A percentile compares a stretch with the other conserved stretches of the same genome.
phyloP scores from a whole-genome alignment of 169 alveolate species.

The Pseudocohnilembus persalinus region DNA sequence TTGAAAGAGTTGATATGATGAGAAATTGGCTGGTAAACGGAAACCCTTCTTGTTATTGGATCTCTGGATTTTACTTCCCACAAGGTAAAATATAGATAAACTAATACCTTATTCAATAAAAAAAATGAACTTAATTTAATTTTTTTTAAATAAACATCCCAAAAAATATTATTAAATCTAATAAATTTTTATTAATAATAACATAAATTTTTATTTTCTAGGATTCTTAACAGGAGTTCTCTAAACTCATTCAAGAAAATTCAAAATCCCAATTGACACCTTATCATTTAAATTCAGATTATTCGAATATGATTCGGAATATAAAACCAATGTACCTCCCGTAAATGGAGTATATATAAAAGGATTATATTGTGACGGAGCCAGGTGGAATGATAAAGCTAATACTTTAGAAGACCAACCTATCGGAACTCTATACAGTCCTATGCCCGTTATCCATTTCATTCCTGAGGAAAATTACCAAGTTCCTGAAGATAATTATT shows the following conservation, averaged over 20 bases:
- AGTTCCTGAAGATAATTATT: constrained; percentile 56
- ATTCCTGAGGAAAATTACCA: constrained; percentile 73
- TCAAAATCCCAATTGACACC: constrained; percentile 82
- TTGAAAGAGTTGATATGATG: constrained; percentile 72
- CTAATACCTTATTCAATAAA: no score
- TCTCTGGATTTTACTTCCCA: constrained; percentile 87
- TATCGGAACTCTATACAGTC: constrained; percentile 65
- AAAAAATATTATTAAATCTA: background rate
- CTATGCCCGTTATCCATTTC: constrained; percentile 76
- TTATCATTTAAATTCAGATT: constrained; percentile 73
- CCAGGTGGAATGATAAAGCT: constrained; percentile 80
- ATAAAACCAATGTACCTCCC: constrained; percentile 34
- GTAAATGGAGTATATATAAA: constrained; percentile 84
- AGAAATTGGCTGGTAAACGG: constrained; percentile 80
- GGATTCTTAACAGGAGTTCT: constrained; percentile 89
- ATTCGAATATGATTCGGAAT: constrained; percentile 46
- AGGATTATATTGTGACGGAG: constrained; percentile 89
- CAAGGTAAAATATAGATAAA: no score
- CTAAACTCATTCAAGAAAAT: constrained; percentile 87
- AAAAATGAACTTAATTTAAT: no score
- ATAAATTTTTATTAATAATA: no score
- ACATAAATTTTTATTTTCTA: no score
- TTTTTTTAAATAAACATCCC: constrained; percentile 41
- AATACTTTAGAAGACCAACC: constrained; percentile 70
- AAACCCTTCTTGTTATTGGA: constrained; percentile 81